Evolutionary conservation across 1,284 basidiomycete species (phyloP), one percentile per base, ranked within the genome.

Genomic region (Leucoagaricus sp.): DNA sequence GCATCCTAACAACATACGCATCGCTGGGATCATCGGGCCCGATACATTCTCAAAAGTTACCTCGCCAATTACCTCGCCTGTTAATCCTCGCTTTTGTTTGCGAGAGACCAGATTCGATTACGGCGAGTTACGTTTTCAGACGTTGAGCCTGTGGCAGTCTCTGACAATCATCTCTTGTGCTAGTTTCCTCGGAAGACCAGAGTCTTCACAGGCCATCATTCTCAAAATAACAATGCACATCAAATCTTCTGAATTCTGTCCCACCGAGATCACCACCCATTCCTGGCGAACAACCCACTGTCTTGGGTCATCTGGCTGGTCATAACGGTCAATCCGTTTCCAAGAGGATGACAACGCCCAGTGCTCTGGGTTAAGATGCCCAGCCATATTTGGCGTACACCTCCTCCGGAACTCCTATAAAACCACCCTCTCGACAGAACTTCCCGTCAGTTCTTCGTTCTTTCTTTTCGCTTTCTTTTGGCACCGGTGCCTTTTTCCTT

Each of bases 401-500:
- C 28, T 13, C 42, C 31, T 26, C 21, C 31, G 36, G 8, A 6
- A 5, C 29, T 26, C 19, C 31, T 53, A 53, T 53, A 53, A 53
- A 53, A n/a, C 8, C 10, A 9, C 25, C 45, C 36, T 21, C 36
- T 19, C 15, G 53, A 61, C 53, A 19, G 49, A 34, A 57, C 54
- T 58, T 49, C 58, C 56, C 56, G 49, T 61, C 45, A 50, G 55
- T 44, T 60, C 50, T 59, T 64, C 59, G 57, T 46, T 63, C 60
- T 53, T 63, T 63, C 54, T 56, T 60, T 53, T 62, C 61, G 59
- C 59, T 65, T 62, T 53, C 66, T 64, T 58, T 64, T 49, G 58
- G 63, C 64, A 65, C 66, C 64, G 67, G 66, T 66, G 56, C 64
- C 65, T 65, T 60, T 54, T 63, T 33, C 45, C n/a, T 49, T n/a